Percentiles rank a stretch among this genome's conserved stretches.
phyloP scores from a whole-genome alignment of 2,329 filamentous ascomycete species.

The Diaporthe eres region DNA sequence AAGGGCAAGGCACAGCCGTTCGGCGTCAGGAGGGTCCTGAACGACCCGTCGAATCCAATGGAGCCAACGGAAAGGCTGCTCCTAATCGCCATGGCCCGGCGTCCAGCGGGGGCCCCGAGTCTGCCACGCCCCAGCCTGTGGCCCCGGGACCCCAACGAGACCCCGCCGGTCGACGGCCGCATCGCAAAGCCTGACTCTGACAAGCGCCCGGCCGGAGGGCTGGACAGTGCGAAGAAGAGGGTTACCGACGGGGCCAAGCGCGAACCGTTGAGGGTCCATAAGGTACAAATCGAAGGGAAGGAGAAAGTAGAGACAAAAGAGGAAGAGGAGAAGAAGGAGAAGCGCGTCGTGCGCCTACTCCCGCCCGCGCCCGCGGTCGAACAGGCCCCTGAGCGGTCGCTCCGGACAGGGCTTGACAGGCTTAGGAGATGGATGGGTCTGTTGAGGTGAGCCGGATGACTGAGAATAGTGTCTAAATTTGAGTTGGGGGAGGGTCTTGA shows the following conservation, averaged over 20 bases:
- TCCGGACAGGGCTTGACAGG: neutral
- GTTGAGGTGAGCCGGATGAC: neutral
- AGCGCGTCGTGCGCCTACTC: neutral
- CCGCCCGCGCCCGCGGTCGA: neutral
- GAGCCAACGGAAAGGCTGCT: neutral
- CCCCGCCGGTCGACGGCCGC: neutral
- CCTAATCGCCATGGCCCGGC: neutral
- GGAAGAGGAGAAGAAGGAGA: neutral
- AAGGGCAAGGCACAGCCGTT: no score
- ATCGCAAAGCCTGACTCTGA: neutral
- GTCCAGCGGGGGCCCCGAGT: no score
- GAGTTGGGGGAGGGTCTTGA: neutral
- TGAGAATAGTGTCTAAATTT: neutral
- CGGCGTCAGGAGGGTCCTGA: neutral
- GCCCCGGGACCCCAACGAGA: neutral
- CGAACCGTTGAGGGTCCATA: no score
- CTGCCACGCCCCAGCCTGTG: no score
- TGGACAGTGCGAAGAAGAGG: neutral
- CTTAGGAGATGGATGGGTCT: conserved; percentile 21
- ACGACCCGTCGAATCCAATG: neutral
- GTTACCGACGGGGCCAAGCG: no score
- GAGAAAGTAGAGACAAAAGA: neutral
- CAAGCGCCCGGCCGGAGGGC: neutral
- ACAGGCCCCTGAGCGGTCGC: neutral
- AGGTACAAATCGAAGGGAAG: neutral